Evolutionary conservation across 2,329 filamentous ascomycete genomes (phyloP).

Genomic region (Trichoderma aggressivum): DNA sequence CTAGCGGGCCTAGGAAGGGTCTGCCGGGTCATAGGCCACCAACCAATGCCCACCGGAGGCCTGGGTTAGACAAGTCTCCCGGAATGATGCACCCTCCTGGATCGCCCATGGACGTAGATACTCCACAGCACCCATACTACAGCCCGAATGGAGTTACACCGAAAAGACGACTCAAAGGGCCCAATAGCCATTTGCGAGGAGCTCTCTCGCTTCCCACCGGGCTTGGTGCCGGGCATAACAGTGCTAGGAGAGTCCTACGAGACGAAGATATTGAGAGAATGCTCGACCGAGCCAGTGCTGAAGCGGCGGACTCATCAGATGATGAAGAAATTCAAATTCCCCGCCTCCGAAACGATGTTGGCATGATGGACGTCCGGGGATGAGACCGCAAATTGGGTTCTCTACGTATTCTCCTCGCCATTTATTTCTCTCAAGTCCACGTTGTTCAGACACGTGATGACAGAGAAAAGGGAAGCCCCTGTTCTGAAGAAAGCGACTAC

Average conservation of each 20-base stretch:
- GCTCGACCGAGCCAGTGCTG: slow-evolving; percentile 51
- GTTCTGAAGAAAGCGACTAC: not conserved
- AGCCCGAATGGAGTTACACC: slow-evolving; percentile 38
- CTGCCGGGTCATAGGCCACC: slow-evolving; percentile 48
- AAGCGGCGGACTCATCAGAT: slow-evolving; percentile 52
- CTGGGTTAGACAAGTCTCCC: slow-evolving; percentile 48
- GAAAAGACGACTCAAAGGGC: slow-evolving; percentile 43
- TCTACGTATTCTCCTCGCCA: not conserved
- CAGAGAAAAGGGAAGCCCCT: not conserved
- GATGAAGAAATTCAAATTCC: slow-evolving; percentile 56
- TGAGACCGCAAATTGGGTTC: not conserved
- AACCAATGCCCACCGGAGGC: slow-evolving; percentile 39
- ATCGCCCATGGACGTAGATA: slow-evolving; percentile 48
- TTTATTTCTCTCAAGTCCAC: not conserved
- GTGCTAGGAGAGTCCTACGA: slow-evolving; percentile 37
- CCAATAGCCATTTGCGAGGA: slow-evolving; percentile 35
- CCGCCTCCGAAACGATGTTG: slow-evolving; percentile 28
- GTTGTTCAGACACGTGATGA: not conserved
- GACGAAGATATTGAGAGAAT: slow-evolving; percentile 59
- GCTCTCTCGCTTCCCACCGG: slow-evolving; percentile 49
- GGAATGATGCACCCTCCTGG: slow-evolving; percentile 33
- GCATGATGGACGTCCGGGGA: slow-evolving; percentile 29
- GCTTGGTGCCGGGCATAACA: slow-evolving; percentile 41
- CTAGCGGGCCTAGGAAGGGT: slow-evolving; percentile 50
- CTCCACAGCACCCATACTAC: slow-evolving; percentile 31